phyloP scores from a whole-genome alignment of 2,329 filamentous ascomycete genomes.

The Exophiala lecanii-corni region DNA sequence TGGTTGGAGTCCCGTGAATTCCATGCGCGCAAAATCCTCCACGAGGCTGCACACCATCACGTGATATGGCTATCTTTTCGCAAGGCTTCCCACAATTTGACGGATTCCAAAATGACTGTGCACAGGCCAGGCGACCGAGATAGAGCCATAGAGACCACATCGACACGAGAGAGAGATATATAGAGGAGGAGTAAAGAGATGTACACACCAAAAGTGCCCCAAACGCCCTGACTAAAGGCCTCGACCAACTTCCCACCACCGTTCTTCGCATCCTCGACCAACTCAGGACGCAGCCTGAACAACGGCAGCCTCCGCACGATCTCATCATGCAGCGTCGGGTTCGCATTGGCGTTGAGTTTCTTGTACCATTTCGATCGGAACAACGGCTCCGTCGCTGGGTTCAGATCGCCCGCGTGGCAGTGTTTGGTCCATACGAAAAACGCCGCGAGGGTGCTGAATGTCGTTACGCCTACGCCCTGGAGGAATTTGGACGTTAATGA shows the following conservation, averaged over 20 bases:
- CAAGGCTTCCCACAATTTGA: no score
- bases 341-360: conserved; percentile 58
- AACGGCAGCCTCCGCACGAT: conserved; percentile 61
- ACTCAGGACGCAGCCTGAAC: conserved; percentile 58
- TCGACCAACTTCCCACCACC: conserved; percentile 55
- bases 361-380: conserved; percentile 55
- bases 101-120: no score
- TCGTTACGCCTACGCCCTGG: conserved; percentile 43
- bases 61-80: no score
- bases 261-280: conserved; percentile 50
- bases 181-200: no score
- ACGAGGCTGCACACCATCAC: no score
- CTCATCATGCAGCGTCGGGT: conserved; percentile 61
- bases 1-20: no score
- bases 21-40: no score
- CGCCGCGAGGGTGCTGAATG: conserved; percentile 47
- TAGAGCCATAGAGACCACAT: no score
- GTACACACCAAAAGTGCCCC: conserved; percentile 36
- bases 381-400: conserved; percentile 56
- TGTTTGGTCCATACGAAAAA: conserved; percentile 52
- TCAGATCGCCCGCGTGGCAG: conserved; percentile 49
- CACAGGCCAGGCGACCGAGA: no score
- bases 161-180: no score
- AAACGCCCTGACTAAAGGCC: conserved; percentile 64
- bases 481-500: conserved; percentile 26